A percentile compares a stretch with the other conserved stretches of the same genome.
These are phyloP conservation scores for Claviceps spartinae DNA, from an alignment of 2,329 filamentous ascomycete species.

Conservation along the genomic window DNA sequence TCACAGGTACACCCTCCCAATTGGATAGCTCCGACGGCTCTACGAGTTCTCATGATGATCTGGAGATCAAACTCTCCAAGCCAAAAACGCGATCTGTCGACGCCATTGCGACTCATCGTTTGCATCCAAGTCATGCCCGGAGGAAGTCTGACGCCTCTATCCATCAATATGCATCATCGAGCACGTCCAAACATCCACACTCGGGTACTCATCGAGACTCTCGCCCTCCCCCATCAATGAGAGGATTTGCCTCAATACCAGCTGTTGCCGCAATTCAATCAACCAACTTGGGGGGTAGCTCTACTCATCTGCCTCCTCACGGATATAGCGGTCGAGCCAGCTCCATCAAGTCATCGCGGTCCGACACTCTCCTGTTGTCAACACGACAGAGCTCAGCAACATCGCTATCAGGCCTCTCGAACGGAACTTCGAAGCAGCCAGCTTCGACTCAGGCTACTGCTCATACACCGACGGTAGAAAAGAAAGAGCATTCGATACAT, in stretches of 20 bases:
- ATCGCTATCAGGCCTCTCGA: constrained; percentile 11
- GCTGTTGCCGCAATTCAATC: constrained; percentile 2
- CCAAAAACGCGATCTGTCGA: constrained; percentile 4
- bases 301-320: neutral
- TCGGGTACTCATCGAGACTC: constrained; percentile 10
- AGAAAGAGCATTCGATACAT: constrained; percentile 5
- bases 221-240: constrained; percentile 18
- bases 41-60: constrained; percentile 25
- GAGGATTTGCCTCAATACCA: constrained; percentile 16
- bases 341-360: constrained; percentile 2
- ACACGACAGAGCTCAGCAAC: constrained; percentile 11
- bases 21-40: constrained; percentile 24
- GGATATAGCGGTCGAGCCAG: neutral
- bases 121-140: constrained; percentile 17
- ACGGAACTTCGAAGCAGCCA: constrained; percentile 5
- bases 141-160: constrained; percentile 18
- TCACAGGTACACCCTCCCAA: constrained; percentile 6
- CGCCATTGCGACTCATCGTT: constrained; percentile 6
- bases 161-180: constrained; percentile 10
- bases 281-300: neutral
- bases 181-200: constrained; percentile 7
- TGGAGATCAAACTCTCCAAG: constrained; percentile 23
- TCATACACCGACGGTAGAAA: constrained; percentile 1
- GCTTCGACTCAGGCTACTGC: constrained; percentile 8
- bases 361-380: constrained; percentile 1